These are phyloP conservation scores for Volvariella volvacea DNA, from an alignment of 1,284 basidiomycete species.

Conservation along the genomic window DNA sequence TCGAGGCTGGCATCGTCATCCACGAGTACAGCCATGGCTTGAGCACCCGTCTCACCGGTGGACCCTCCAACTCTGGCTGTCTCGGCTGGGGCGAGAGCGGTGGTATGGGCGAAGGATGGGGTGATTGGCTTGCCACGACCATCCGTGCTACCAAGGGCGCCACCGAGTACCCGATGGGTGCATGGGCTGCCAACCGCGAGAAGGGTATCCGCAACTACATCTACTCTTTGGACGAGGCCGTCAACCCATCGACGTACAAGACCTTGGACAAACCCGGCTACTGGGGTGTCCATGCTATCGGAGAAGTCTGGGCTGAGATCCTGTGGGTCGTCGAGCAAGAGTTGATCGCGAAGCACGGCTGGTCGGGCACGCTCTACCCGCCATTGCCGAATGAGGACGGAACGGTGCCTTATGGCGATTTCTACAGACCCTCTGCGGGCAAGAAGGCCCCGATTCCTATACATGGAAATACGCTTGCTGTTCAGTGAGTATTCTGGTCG, in stretches of 20 bases:
- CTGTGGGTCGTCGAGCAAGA: constrained; percentile 80
- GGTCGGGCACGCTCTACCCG: constrained; percentile 74
- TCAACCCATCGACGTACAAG: constrained; percentile 93
- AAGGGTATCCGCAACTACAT: constrained; percentile 84
- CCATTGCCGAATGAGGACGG: constrained; percentile 59
- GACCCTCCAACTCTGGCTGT: constrained; percentile 88
- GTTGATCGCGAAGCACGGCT: constrained; percentile 79
- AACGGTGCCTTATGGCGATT: constrained; percentile 59
- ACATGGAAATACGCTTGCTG: constrained; percentile 84
- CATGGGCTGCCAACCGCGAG: constrained; percentile 83
- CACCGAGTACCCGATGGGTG: constrained; percentile 84
- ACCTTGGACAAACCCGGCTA: constrained; percentile 92
- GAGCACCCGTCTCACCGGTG: constrained; percentile 90
- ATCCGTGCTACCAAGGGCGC: constrained; percentile 73
- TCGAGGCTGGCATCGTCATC: constrained; percentile 92
- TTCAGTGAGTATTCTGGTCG: constrained; percentile 47
- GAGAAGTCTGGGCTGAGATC: constrained; percentile 95
- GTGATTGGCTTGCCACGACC: constrained; percentile 81
- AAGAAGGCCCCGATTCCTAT: constrained; percentile 74
- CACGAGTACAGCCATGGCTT: constrained; percentile 88
- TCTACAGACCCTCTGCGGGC: constrained; percentile 53
- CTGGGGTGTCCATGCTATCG: constrained; percentile 89
- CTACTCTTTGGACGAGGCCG: constrained; percentile 57
- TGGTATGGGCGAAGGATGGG: constrained; percentile 96
- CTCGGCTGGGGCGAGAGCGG: constrained; percentile 94